A percentile compares a stretch with the other conserved stretches of the same genome.
These are phyloP conservation scores for Fusarium sublunatum DNA, from an alignment of 2,329 filamentous ascomycete genomes.

Conservation along the genomic window DNA sequence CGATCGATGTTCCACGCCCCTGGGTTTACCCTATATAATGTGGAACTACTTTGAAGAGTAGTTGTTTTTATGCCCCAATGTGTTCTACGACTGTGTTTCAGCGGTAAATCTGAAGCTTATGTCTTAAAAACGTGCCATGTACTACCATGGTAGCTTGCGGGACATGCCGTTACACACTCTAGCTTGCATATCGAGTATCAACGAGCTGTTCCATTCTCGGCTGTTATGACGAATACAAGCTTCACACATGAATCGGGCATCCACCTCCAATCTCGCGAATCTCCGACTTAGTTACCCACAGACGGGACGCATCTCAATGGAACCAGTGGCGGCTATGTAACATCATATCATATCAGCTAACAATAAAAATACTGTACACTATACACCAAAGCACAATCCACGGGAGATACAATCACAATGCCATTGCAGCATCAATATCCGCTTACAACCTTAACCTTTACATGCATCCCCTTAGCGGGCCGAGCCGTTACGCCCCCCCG, in stretches of 20 bases:
- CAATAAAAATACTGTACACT: background rate
- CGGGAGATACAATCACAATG: constrained; percentile 3
- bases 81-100: background rate
- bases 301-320: background rate
- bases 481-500: constrained; percentile 77
- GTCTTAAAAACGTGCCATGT: background rate
- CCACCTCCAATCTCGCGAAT: constrained; percentile 1
- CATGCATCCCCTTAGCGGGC: constrained; percentile 77
- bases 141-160: background rate
- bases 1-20: constrained; percentile 4
- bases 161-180: background rate
- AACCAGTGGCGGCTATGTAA: constrained; percentile 3
- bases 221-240: constrained; percentile 1
- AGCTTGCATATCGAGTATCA: background rate
- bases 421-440: constrained; percentile 60
- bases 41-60: background rate
- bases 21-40: constrained; percentile 32
- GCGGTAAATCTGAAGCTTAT: background rate
- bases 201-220: constrained; percentile 4
- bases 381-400: background rate
- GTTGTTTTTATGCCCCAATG: background rate
- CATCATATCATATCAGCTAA: background rate
- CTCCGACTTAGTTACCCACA: background rate
- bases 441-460: constrained; percentile 73
- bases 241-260: background rate